Base-by-base conservation (phyloP, 1,284 basidiomycete genomes). In the Dichomitus squalens region DNA sequence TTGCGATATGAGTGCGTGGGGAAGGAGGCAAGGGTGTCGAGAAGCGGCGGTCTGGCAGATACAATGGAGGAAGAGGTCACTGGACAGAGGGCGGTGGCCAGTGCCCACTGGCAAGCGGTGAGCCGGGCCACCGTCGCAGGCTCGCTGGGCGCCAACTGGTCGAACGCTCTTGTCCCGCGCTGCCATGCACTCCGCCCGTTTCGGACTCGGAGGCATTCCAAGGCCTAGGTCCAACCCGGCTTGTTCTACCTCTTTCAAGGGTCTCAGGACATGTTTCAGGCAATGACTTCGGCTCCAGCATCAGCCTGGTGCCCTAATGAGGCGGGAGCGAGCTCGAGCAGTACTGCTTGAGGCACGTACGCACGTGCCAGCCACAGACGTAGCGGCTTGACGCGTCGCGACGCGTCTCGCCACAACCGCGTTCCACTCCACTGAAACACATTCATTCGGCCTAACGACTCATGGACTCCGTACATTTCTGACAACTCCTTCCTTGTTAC, bases 391-490 rank as follows among this genome's bases (percentile, higher is more conserved):
- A 53, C 59, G 59, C 57, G 57, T 55, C 57, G 53, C 52, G 59
- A 52, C 59, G 59, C 58, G 58, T 41, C 48, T 27, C 36, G 55
- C 53, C 55, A 60, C 55, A 55, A n/a, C 31, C 52, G 52, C 55
- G 52, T 60, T 38, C 34, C 23, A 43, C 29, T n/a, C n/a, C 21
- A 12, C 31, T 55, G 48, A 46, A 50, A 50, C 54, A 41, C 40
- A 39, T 48, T n/a, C n/a, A 38, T 35, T 46, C 44, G 29, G 29
- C 29, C 31, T 3, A n/a, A 47, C 44, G n/a, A 33, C 29, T 31
- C 31, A 21, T 18, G 11, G 12, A 47, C 29, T 34, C 31, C 7
- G 4, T 44, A 50, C 48, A 50, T 31, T 5, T 31, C 11, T 31
- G n/a, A 33, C 27, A 18, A 33, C 29, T 4, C 31, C 18, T n/a